phyloP scores from a whole-genome alignment of 2,329 filamentous ascomycete genomes.

The Exophiala sp. region DNA sequence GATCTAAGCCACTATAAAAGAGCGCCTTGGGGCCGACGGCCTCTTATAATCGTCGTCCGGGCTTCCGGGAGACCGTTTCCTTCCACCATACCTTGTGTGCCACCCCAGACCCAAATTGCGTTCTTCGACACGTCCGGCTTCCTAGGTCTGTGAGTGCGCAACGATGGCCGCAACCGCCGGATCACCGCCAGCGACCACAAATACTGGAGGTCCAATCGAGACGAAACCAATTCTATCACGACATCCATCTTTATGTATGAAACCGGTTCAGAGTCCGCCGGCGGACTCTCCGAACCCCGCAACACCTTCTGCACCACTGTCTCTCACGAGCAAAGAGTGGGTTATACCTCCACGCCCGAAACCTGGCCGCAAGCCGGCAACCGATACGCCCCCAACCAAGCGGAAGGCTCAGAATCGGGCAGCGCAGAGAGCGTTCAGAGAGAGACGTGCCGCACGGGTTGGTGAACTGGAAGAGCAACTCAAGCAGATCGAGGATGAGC shows the following conservation, averaged over 20 bases:
- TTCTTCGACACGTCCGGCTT: conserved; percentile 30
- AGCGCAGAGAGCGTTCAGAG: conserved; percentile 85
- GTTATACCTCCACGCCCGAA: conserved; percentile 78
- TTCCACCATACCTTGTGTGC: too few relatives aligned
- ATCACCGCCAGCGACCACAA: conserved; percentile 11
- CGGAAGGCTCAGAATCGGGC: conserved; percentile 92
- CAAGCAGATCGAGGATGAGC: conserved; percentile 46
- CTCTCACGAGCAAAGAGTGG: conserved; percentile 80
- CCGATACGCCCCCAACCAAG: conserved; percentile 87
- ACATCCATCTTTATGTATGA: conserved; percentile 27
- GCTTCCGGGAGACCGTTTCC: too few relatives aligned
- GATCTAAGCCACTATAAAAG: not conserved
- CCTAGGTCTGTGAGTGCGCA: not conserved
- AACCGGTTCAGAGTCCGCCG: conserved; percentile 20
- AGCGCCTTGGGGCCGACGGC: not conserved
- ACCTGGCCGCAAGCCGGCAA: conserved; percentile 89
- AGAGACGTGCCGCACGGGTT: conserved; percentile 79
- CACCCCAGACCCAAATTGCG: too few relatives aligned
- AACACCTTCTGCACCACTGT: conserved; percentile 40
- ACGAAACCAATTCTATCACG: conserved; percentile 18
- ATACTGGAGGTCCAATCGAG: conserved; percentile 7
- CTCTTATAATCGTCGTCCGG: not conserved
- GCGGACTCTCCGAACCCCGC: conserved; percentile 34
- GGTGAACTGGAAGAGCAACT: conserved; percentile 59
- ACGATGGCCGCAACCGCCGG: conserved; percentile 18